These are phyloP conservation scores for Kuraishia piskuri DNA, from an alignment of 805 yeast species.

Conservation along the genomic window DNA sequence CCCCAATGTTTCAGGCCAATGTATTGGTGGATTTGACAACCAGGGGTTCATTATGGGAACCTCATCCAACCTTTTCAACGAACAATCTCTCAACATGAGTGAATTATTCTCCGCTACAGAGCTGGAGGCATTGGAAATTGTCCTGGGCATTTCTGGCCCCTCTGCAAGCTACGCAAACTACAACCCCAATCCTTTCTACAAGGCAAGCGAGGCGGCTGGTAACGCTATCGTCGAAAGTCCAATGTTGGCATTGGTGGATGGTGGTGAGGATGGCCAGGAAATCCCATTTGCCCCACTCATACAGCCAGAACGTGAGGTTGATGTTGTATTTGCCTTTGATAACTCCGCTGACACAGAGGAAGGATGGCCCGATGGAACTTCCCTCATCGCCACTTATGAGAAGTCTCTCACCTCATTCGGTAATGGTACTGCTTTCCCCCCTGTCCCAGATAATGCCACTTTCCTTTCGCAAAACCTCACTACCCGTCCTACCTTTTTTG, in stretches of 20 bases:
- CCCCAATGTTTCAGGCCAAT: conserved; percentile 30
- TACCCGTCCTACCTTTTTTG: conserved; percentile 66
- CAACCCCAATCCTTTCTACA: conserved; percentile 53
- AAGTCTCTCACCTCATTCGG: conserved; percentile 36
- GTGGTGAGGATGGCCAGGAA: conserved; percentile 35
- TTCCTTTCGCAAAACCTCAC: conserved; percentile 52
- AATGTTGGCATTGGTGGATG: conserved; percentile 17
- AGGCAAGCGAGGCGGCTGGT: conserved; percentile 23
- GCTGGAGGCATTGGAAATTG: conserved; percentile 32
- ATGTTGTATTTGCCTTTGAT: conserved; percentile 55
- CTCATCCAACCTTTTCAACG: conserved; percentile 56
- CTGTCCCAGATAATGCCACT: conserved; percentile 57
- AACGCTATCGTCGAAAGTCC: conserved; percentile 14
- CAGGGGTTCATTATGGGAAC: conserved; percentile 73
- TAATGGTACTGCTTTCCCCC: conserved; percentile 53
- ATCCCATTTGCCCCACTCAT: conserved; percentile 59
- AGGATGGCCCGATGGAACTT: conserved; percentile 57
- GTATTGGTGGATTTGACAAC: conserved; percentile 65
- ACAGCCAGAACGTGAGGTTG: conserved; percentile 49
- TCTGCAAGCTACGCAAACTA: conserved; percentile 51
- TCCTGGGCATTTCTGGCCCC: conserved; percentile 12
- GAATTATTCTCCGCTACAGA: conserved; percentile 8
- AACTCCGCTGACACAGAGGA: conserved; percentile 52
- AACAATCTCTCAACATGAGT: conserved; percentile 8
- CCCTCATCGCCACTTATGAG: conserved; percentile 41